These are phyloP conservation scores for Cucumis sativus DNA, from an alignment of 306 rosid species.

Conservation along the genomic window Cucumber_9930_V3 NC_026656.2:541001-541500, in stretches of 20 bases:
- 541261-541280: constrained; percentile 43
- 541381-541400: constrained; percentile 83
- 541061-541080: constrained; percentile 8
- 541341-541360: constrained; percentile 48
- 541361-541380: constrained; percentile 21
- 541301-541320: constrained; percentile 82
- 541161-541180: constrained; percentile 22
- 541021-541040: background rate
- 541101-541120: constrained; percentile 15
- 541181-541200: constrained; percentile 28
- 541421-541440: constrained; percentile 87
- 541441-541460: constrained; percentile 23
- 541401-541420: constrained; percentile 79
- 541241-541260: constrained; percentile 54
- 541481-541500: constrained; percentile 52
- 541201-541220: constrained; percentile 23
- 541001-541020: background rate
- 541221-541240: constrained; percentile 81
- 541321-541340: constrained; percentile 36
- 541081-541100: constrained; percentile 15
- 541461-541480: constrained; percentile 46
- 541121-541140: constrained; percentile 13
- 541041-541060: background rate
- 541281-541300: constrained; percentile 73
- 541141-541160: constrained; percentile 32